phyloP scores from a whole-genome alignment of 73 alveolate genomes.

The Symbiodinium pilosum region DNA sequence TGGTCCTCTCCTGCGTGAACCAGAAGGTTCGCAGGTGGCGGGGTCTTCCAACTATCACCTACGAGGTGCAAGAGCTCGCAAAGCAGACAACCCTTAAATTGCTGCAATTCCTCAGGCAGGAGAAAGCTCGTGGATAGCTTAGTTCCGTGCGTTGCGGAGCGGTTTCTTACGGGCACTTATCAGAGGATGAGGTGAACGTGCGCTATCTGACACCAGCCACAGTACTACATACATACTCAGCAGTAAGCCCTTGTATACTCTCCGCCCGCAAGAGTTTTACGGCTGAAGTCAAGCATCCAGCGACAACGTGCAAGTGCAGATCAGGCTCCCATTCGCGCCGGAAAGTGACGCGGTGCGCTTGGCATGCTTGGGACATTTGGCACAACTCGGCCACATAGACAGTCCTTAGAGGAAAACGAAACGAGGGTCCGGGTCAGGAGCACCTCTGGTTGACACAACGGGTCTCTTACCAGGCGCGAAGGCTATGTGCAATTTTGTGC shows the following conservation, averaged over 20 bases:
- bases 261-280: too few relatives aligned
- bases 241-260: too few relatives aligned
- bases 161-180: not conserved
- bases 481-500: not conserved
- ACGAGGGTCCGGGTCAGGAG: conserved; percentile 55
- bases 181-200: not conserved
- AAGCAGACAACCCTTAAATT: too few relatives aligned
- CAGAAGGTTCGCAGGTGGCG: conserved; percentile 51
- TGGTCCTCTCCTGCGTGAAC: conserved; percentile 70
- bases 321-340: not conserved
- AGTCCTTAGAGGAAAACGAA: too few relatives aligned
- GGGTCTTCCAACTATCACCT: not conserved
- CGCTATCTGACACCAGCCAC: too few relatives aligned
- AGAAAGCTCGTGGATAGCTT: not conserved
- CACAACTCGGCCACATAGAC: too few relatives aligned
- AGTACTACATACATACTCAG: too few relatives aligned
- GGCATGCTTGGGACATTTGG: not conserved
- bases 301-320: too few relatives aligned
- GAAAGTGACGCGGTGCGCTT: not conserved
- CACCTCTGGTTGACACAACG: conserved; percentile 53
- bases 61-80: not conserved
- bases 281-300: too few relatives aligned
- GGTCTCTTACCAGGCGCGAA: conserved; percentile 24
- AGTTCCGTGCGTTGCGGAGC: not conserved
- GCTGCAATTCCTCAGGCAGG: too few relatives aligned